A percentile compares a stretch with the other conserved stretches of the same genome.
These are phyloP conservation scores for Aristolochia contorta DNA, from an alignment of 164 flowering plant genomes.

Conservation along the genomic window DNA sequence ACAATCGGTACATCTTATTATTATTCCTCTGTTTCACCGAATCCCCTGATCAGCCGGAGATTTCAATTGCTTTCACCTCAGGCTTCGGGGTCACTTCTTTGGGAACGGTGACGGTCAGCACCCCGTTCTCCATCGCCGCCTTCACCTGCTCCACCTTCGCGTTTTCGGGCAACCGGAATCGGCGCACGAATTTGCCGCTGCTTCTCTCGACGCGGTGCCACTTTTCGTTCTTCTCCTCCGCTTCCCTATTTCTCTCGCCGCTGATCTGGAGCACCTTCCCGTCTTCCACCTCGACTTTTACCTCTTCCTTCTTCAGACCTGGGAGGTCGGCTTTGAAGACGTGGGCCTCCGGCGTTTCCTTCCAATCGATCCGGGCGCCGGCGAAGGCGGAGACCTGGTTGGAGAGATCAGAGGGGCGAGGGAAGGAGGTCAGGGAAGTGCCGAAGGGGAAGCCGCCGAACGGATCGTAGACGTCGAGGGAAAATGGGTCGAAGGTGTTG, in stretches of 20 bases:
- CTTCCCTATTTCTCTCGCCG: neutral
- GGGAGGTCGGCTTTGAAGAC: constrained; percentile 3
- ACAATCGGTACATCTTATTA: no score
- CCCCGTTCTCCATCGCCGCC: constrained; percentile 4
- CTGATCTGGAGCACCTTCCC: constrained; percentile 3
- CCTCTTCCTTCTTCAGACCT: no score
- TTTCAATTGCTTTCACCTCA: constrained; percentile 5
- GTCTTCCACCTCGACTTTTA: neutral
- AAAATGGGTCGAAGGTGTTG: constrained; percentile 10
- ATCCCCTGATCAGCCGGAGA: constrained; percentile 1
- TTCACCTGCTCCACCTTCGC: constrained; percentile 5
- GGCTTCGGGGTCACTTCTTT: constrained; percentile 6
- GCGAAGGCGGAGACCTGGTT: constrained; percentile 12
- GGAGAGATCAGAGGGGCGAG: neutral
- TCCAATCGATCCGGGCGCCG: constrained; percentile 21
- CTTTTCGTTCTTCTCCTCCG: neutral
- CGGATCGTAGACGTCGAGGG: constrained; percentile 13
- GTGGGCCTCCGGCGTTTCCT: neutral
- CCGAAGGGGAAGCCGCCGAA: constrained; percentile 11
- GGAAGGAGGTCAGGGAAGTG: neutral
- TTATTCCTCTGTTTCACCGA: no score
- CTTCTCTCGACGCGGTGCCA: constrained; percentile 1
- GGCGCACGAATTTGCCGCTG: constrained; percentile 1
- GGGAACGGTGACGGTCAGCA: constrained; percentile 1
- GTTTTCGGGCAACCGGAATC: constrained; percentile 7